Evolutionary conservation across 108 stramenopile genomes (phyloP).

Genomic region (Fistulifera solaris): DNA sequence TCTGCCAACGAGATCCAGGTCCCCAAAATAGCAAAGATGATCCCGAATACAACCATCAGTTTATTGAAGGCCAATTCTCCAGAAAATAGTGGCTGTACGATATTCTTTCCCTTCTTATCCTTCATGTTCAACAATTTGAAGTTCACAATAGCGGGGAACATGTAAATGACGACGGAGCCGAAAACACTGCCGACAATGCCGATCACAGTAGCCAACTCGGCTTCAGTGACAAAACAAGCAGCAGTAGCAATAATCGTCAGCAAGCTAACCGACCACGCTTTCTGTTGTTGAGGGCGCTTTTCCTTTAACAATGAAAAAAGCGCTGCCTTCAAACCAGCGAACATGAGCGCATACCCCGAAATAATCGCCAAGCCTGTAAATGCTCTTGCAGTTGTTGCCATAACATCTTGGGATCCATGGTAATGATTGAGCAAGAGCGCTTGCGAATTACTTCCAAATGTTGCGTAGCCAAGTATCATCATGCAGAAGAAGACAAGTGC

Average conservation of each 20-base stretch:
- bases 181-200: slow-evolving; percentile 10
- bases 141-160: slow-evolving; percentile 11
- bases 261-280: slow-evolving; percentile 2
- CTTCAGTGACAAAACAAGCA: slow-evolving; percentile 12
- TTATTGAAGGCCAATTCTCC: slow-evolving; percentile 9
- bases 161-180: slow-evolving; percentile 13
- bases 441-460: slow-evolving; percentile 4
- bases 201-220: slow-evolving; percentile 11
- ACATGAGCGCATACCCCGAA: slow-evolving; percentile 10
- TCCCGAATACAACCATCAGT: slow-evolving; percentile 7
- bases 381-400: slow-evolving; percentile 3
- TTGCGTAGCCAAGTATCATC: slow-evolving; percentile 7
- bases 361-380: slow-evolving; percentile 6
- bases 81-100: not conserved
- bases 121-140: slow-evolving; percentile 1
- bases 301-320: slow-evolving; percentile 8
- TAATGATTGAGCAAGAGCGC: slow-evolving; percentile 5
- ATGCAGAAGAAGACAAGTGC: slow-evolving; percentile 2
- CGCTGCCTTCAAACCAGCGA: slow-evolving; percentile 6
- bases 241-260: slow-evolving; percentile 6
- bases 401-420: slow-evolving; percentile 4
- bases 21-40: slow-evolving; percentile 9
- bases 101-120: slow-evolving; percentile 4
- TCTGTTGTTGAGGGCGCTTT: slow-evolving; percentile 5
- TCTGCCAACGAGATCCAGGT: slow-evolving; percentile 5